Conservation (phyloP, 1,284 basidiomycete genomes). For the Macrocystidia cucumis region DNA sequence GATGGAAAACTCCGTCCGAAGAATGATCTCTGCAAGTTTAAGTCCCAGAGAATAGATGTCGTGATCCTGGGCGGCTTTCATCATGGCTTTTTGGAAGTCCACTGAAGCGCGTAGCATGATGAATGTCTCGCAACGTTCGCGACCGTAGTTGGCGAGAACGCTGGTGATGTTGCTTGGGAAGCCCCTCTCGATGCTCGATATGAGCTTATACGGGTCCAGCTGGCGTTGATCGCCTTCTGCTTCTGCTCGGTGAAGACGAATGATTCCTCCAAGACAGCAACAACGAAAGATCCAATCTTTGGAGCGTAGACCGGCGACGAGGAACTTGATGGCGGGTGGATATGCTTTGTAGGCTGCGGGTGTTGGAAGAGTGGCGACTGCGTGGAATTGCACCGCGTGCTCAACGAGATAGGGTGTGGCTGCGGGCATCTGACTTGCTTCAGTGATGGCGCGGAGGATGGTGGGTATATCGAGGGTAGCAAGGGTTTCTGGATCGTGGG, state of each 20-base stretch:
- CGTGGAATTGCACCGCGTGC: conserved; percentile 42
- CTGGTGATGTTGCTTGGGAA: conserved; percentile 40
- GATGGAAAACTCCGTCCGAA: conserved; percentile 52
- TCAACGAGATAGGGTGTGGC: conserved; percentile 34
- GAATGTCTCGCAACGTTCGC: conserved; percentile 34
- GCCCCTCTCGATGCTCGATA: conserved; percentile 19
- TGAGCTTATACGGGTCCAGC: conserved; percentile 18
- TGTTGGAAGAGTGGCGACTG: conserved; percentile 33
- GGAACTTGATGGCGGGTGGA: conserved; percentile 34
- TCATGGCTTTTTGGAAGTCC: conserved; percentile 47
- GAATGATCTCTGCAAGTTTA: conserved; percentile 38
- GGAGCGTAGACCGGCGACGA: conserved; percentile 47
- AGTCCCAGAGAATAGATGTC: conserved; percentile 45
- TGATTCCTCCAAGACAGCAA: conserved; percentile 39
- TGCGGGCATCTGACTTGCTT: conserved; percentile 35
- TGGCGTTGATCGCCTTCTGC: conserved; percentile 33
- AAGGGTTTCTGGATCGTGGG: conserved; percentile 25
- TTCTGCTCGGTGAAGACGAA: conserved; percentile 37
- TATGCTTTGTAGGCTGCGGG: conserved; percentile 32
- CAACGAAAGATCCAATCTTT: conserved; percentile 42
- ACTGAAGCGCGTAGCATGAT: conserved; percentile 27
- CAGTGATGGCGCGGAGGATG: conserved; percentile 34
- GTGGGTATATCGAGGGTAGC: conserved; percentile 35
- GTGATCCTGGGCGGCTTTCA: conserved; percentile 32
- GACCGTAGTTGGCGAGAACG: conserved; percentile 40